Percentiles rank a stretch among this genome's conserved stretches.
Evolutionary conservation across 805 yeast species (phyloP).

Genomic region (Candida orba): DNA sequence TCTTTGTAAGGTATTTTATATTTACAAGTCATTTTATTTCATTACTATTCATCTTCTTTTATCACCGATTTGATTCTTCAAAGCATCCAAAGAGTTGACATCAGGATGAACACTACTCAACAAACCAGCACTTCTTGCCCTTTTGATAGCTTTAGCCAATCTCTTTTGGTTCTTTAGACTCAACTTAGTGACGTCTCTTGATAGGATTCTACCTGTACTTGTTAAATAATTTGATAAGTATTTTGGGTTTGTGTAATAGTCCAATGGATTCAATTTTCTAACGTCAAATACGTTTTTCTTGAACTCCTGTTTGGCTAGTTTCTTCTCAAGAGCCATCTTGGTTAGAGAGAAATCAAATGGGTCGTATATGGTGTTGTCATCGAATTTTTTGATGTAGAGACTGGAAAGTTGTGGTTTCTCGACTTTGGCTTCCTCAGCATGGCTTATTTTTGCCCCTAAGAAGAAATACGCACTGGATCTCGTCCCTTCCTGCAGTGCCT

Average conservation of each 20-base stretch:
- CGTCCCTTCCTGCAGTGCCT: too few relatives aligned
- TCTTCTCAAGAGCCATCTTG: slow-evolving; percentile 44
- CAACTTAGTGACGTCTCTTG: slow-evolving; percentile 42
- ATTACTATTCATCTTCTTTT: too few relatives aligned
- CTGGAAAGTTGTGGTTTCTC: slow-evolving; percentile 3
- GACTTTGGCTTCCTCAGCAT: background rate
- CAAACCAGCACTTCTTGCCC: slow-evolving; percentile 76
- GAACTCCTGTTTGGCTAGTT: slow-evolving; percentile 19
- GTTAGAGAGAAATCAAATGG: slow-evolving; percentile 75
- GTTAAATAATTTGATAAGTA: slow-evolving; percentile 58
- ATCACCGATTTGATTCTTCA: too few relatives aligned
- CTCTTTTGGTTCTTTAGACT: slow-evolving; percentile 9
- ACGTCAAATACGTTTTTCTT: slow-evolving; percentile 30
- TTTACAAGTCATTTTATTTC: too few relatives aligned
- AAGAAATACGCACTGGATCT: too few relatives aligned
- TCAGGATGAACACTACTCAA: slow-evolving; percentile 69
- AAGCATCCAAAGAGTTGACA: slow-evolving; percentile 15
- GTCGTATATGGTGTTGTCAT: slow-evolving; percentile 53
- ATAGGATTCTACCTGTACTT: slow-evolving; percentile 68
- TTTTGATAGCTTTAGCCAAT: slow-evolving; percentile 67
- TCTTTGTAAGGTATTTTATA: too few relatives aligned
- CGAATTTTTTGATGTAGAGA: slow-evolving; percentile 40
- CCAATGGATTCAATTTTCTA: slow-evolving; percentile 57
- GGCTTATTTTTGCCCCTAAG: background rate
- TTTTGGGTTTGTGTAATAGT: slow-evolving; percentile 66